Conservation (phyloP, 2,329 filamentous ascomycete genomes). For the Clarireedia homoeocarpa region DNA sequence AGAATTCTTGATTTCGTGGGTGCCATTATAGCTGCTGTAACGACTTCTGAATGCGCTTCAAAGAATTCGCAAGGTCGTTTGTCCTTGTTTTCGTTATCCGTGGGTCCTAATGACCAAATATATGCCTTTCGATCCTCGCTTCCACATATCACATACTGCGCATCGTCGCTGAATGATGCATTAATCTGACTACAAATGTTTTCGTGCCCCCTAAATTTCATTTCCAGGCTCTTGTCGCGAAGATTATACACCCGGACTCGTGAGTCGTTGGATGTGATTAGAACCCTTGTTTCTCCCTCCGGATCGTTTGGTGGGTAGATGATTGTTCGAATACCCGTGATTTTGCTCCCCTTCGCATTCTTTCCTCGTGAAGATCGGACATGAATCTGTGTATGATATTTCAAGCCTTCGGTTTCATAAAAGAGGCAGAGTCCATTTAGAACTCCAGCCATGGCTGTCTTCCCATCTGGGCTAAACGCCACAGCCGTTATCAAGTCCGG, state of each 20-base stretch:
- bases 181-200: conserved; percentile 87
- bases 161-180: conserved; percentile 82
- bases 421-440: conserved; percentile 81
- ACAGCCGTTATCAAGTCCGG: conserved; percentile 91
- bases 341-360: conserved; percentile 94
- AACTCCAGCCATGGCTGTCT: conserved; percentile 79
- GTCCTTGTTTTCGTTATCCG: conserved; percentile 52
- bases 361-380: conserved; percentile 88
- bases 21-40: conserved; percentile 83
- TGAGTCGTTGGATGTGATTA: conserved; percentile 94
- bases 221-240: conserved; percentile 73
- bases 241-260: conserved; percentile 85
- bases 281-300: conserved; percentile 62
- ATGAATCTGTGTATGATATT: conserved; percentile 76
- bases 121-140: conserved; percentile 88
- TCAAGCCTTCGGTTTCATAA: conserved; percentile 87
- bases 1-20: conserved; percentile 70
- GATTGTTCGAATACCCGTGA: conserved; percentile 83
- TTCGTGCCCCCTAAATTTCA: conserved; percentile 87
- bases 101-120: conserved; percentile 67
- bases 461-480: conserved; percentile 87
- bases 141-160: conserved; percentile 78
- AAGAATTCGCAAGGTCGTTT: conserved; percentile 83
- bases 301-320: conserved; percentile 46
- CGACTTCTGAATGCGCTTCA: conserved; percentile 80